These are phyloP conservation scores for Quercus dentata DNA, from an alignment of 306 rosid species.

Conservation along the genomic window DNA sequence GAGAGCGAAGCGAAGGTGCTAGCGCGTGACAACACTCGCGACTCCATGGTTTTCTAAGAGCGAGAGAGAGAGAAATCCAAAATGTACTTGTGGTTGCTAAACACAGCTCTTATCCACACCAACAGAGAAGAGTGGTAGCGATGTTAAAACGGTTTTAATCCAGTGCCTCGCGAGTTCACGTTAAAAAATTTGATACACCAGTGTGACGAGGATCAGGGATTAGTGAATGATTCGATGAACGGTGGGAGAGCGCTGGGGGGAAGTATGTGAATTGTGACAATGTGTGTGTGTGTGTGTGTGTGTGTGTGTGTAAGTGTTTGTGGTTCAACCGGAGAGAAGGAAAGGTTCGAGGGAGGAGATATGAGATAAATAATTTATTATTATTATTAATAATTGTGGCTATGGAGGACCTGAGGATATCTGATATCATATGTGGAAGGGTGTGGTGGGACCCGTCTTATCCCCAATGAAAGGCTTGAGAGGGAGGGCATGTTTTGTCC, in stretches of 20 bases:
- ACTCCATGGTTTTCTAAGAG: slow-evolving; percentile 52
- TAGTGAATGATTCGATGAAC: neutral
- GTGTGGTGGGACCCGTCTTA: slow-evolving; percentile 47
- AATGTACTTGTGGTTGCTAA: slow-evolving; percentile 4
- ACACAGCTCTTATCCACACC: slow-evolving; percentile 14
- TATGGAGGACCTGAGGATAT: neutral
- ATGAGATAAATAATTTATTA: no score
- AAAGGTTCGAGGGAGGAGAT: neutral
- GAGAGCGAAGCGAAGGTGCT: slow-evolving; percentile 43
- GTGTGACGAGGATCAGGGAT: neutral
- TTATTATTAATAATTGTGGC: neutral
- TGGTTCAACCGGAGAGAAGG: neutral
- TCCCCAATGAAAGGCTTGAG: slow-evolving; percentile 44
- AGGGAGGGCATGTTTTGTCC: slow-evolving; percentile 28
- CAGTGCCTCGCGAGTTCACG: neutral
- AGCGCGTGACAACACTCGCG: slow-evolving; percentile 93
- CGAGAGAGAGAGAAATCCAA: neutral
- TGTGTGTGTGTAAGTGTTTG: neutral
- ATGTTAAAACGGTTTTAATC: no score
- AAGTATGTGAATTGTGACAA: neutral
- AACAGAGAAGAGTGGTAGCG: neutral
- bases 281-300: neutral
- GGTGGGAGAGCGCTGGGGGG: slow-evolving; percentile 1
- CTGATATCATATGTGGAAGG: neutral
- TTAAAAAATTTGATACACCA: neutral